Evolutionary conservation across 148 eudicot genomes (phyloP), one percentile per base, ranked within the genome.

Genomic region (Chenopodium album): DNA sequence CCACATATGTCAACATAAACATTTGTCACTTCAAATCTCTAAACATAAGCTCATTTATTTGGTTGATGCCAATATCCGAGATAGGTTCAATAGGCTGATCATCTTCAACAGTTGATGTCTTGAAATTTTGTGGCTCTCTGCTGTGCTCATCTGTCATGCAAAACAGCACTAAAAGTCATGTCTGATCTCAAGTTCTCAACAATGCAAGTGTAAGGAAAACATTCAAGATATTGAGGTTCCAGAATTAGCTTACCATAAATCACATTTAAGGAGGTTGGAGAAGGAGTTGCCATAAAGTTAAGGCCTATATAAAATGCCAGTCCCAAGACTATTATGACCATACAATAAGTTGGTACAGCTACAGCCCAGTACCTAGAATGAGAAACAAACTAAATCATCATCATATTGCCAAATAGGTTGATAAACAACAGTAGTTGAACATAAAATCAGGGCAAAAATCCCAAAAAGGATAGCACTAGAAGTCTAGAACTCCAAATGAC

Each of bases 291-390:
- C 93, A 92, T 84, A 75, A 95, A 95, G 89, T 95, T 95, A 71
- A 92, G 88, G 83, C 97, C 97, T 62, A 91, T 95, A 81, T 95
- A 95, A 79, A 92, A 93, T 76, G 78, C 89, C 48, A 95, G 76
- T 12, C 87, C 92, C 73, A 92, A 85, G 68, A 83, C 88, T 78
- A 92, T 79, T 63, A 88, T 82, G 76, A 92, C 94, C 95, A 90
- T 90, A 52, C 80, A 83, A 64, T 90, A 93, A 56, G 92, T 79
- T 76, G 98, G 97, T 63, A 91, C 86, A 50, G 97, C 96, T 84
- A 95, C 83, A 50, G 97, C 98, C 98, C 98, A 95, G 76, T 93
- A 92, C 90, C 98, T 95, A 85, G 83, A 65, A 74, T 70, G 26
- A 31, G 7, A 68, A 67, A 29, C 14, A 72, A 71, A 23, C 37